These are phyloP conservation scores for Triticum dicoccoides DNA, from an alignment of 176 grass and related monocot genomes.

Conservation along the genomic window DNA sequence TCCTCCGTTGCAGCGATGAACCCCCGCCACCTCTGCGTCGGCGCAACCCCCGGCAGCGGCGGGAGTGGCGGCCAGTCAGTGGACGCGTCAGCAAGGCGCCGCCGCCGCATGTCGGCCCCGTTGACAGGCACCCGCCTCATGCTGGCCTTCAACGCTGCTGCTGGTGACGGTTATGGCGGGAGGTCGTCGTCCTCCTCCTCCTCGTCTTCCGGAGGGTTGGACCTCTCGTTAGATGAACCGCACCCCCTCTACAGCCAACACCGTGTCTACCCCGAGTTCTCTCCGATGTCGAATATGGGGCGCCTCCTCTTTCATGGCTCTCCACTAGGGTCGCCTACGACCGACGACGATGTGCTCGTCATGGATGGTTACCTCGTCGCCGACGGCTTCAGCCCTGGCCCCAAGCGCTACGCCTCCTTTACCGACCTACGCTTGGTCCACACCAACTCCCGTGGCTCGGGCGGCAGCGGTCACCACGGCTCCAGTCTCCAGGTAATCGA, in stretches of 20 bases:
- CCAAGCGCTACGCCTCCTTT: not conserved
- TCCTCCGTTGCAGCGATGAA: slow-evolving; percentile 27
- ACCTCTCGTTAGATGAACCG: not conserved
- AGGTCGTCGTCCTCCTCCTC: not conserved
- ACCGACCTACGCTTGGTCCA: not conserved
- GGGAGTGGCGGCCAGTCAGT: slow-evolving; percentile 3
- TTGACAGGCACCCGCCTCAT: slow-evolving; percentile 16
- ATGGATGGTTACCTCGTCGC: slow-evolving; percentile 56
- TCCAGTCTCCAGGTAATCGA: slow-evolving; percentile 22
- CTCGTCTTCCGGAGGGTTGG: not conserved
- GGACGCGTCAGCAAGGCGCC: not conserved
- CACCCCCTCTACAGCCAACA: not conserved
- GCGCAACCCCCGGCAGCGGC: not conserved
- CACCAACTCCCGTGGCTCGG: not conserved
- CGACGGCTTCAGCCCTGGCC: not conserved
- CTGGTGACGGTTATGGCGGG: not conserved
- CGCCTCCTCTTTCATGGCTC: slow-evolving; percentile 3
- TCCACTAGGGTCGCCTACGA: not conserved
- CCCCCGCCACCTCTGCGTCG: not conserved
- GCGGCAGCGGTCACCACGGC: not conserved
- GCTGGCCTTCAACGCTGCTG: not conserved
- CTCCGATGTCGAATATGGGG: not conserved
- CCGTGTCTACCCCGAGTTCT: not conserved
- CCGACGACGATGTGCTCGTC: slow-evolving; percentile 37
- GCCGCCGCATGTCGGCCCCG: not conserved